Evolutionary conservation across 768 basidiomycete species (phyloP).

Genomic region (Boletus tomentosulus): DNA sequence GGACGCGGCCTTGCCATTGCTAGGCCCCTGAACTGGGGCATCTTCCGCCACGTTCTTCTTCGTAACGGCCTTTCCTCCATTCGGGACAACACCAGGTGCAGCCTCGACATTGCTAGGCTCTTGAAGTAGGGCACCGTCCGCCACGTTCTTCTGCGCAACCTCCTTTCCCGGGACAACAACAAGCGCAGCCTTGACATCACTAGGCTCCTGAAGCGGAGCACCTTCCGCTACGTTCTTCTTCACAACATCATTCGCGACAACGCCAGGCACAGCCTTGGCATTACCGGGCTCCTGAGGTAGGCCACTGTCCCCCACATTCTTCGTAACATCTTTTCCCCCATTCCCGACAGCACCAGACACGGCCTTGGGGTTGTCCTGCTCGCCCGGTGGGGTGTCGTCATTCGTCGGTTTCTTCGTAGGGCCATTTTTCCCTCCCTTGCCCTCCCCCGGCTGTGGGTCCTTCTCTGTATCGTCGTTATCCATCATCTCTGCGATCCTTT

Average conservation of each 20-base stretch:
- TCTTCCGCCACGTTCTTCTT: too few relatives aligned
- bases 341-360: not conserved
- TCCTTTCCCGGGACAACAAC: not conserved
- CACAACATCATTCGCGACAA: not conserved
- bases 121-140: not conserved
- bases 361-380: not conserved
- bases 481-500: constrained; percentile 21
- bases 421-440: not conserved
- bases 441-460: not conserved
- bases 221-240: not conserved
- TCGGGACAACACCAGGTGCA: not conserved
- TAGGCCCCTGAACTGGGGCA: too few relatives aligned
- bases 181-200: not conserved
- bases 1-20: too few relatives aligned
- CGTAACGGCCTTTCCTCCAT: too few relatives aligned
- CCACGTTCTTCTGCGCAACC: not conserved
- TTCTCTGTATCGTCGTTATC: constrained; percentile 6
- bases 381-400: not conserved
- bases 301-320: not conserved
- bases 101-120: not conserved
- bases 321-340: not conserved
- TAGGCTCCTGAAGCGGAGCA: not conserved
- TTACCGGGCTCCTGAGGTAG: not conserved
- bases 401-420: not conserved
- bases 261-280: not conserved